Percentiles rank a stretch among this genome's conserved stretches.
These are phyloP conservation scores for Erythrobasidium hasegawianum DNA, from an alignment of 1,284 basidiomycete genomes.

Conservation along the genomic window DNA sequence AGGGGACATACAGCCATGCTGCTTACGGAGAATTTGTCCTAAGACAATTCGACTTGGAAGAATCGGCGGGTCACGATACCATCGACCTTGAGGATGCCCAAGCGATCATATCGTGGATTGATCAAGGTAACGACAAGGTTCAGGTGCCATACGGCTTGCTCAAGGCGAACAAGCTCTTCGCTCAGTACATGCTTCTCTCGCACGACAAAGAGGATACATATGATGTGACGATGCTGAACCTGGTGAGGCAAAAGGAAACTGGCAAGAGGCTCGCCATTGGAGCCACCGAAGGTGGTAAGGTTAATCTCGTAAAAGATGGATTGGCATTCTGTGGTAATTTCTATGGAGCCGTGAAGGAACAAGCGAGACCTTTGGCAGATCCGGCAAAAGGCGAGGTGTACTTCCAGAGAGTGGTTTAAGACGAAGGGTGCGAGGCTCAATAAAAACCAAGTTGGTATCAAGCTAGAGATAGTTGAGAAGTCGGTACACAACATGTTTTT, in stretches of 20 bases:
- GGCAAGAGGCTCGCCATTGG: not conserved
- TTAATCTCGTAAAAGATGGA: not conserved
- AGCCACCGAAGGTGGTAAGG: not conserved
- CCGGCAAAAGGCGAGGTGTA: too few species aligned
- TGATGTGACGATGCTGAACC: not conserved
- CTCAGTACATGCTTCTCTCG: not conserved
- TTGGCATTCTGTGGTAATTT: not conserved
- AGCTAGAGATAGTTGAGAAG: too few species aligned
- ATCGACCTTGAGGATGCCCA: not conserved
- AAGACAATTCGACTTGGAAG: not conserved
- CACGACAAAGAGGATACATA: not conserved
- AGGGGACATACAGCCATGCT: not conserved
- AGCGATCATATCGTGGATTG: not conserved
- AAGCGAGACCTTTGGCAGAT: too few species aligned
- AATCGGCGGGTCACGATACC: not conserved
- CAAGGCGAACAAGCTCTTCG: not conserved
- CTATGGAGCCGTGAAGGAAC: too few species aligned
- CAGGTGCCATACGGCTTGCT: not conserved
- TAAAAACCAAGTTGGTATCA: too few species aligned
- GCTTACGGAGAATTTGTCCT: not conserved
- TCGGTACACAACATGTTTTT: too few species aligned
- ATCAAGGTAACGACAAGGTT: not conserved
- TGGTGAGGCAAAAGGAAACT: not conserved
- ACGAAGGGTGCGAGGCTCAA: too few species aligned
- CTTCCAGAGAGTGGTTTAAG: too few species aligned